A percentile compares a stretch with the other conserved stretches of the same genome.
phyloP scores from a whole-genome alignment of 257 asterid species.

The Eucommia ulmoides region DNA sequence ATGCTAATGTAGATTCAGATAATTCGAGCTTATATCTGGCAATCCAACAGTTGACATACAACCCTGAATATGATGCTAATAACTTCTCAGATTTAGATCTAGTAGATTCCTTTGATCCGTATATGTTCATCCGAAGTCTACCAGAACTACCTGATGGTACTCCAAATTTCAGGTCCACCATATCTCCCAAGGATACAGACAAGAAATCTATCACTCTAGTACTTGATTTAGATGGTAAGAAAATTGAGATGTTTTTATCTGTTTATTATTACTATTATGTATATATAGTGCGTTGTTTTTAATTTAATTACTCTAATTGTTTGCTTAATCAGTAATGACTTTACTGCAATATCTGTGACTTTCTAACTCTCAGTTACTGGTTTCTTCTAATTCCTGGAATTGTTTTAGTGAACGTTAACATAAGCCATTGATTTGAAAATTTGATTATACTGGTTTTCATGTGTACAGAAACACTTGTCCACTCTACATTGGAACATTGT shows the following conservation, averaged over 20 bases:
- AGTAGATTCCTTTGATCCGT: slow-evolving; percentile 73
- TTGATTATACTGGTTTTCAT: slow-evolving; percentile 10
- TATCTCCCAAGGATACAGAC: slow-evolving; percentile 29
- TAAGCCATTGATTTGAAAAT: slow-evolving; percentile 5
- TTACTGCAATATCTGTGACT: no score
- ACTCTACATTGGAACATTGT: slow-evolving; percentile 72
- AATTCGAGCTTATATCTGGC: slow-evolving; percentile 65
- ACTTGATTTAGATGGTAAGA: slow-evolving; percentile 92
- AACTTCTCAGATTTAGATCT: slow-evolving; percentile 43
- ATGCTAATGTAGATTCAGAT: slow-evolving; percentile 22
- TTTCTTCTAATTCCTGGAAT: not conserved
- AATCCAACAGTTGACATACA: slow-evolving; percentile 53
- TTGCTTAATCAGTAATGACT: not conserved
- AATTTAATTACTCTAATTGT: not conserved
- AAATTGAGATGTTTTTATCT: slow-evolving; percentile 1
- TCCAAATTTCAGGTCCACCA: slow-evolving; percentile 22
- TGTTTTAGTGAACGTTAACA: slow-evolving; percentile 2
- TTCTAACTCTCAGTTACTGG: no score
- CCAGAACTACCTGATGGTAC: slow-evolving; percentile 52
- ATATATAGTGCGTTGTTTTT: not conserved
- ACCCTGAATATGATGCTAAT: slow-evolving; percentile 37
- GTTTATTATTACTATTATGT: not conserved
- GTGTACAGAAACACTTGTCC: slow-evolving; percentile 90
- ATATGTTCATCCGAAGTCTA: slow-evolving; percentile 55
- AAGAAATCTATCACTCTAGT: slow-evolving; percentile 55